A percentile compares a stretch with the other conserved stretches of the same genome.
These are phyloP conservation scores for Noccaea caerulescens DNA, from an alignment of 345 rosid genomes.

Conservation along the genomic window DNA sequence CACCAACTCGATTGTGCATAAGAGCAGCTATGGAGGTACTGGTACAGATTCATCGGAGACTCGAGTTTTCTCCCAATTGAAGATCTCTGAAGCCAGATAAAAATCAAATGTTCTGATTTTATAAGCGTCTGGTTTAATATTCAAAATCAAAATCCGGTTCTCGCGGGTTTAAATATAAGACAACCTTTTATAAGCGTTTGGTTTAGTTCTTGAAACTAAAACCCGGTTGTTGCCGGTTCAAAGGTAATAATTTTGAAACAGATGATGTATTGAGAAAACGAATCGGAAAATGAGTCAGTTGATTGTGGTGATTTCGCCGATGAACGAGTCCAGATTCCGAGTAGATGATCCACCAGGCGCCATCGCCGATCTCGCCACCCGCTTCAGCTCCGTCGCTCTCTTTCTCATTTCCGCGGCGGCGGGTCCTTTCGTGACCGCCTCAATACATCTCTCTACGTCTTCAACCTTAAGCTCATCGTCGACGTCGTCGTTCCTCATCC, in stretches of 20 bases:
- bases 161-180: no score
- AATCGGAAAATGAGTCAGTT: neutral
- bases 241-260: neutral
- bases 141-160: no score
- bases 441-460: slow-evolving; percentile 54
- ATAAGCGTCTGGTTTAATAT: no score
- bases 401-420: slow-evolving; percentile 40
- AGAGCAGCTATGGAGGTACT: slow-evolving; percentile 11
- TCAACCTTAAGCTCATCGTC: slow-evolving; percentile 40
- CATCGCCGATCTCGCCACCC: slow-evolving; percentile 44
- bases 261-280: neutral
- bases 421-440: slow-evolving; percentile 43
- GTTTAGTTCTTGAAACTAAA: neutral
- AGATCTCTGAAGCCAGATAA: slow-evolving; percentile 23
- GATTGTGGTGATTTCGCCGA: slow-evolving; percentile 37
- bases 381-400: slow-evolving; percentile 48
- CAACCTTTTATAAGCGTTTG: neutral
- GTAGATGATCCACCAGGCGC: slow-evolving; percentile 51
- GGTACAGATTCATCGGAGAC: slow-evolving; percentile 15
- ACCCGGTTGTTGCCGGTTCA: neutral
- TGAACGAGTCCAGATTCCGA: slow-evolving; percentile 46
- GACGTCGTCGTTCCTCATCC: slow-evolving; percentile 45
- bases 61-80: slow-evolving; percentile 24
- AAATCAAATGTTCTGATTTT: no score
- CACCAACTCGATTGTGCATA: slow-evolving; percentile 16